Percentiles rank a stretch among this genome's conserved stretches.
Evolutionary conservation across 106 monocot genomes (phyloP).

Genomic region (Dioscorea dumetorum): DNA sequence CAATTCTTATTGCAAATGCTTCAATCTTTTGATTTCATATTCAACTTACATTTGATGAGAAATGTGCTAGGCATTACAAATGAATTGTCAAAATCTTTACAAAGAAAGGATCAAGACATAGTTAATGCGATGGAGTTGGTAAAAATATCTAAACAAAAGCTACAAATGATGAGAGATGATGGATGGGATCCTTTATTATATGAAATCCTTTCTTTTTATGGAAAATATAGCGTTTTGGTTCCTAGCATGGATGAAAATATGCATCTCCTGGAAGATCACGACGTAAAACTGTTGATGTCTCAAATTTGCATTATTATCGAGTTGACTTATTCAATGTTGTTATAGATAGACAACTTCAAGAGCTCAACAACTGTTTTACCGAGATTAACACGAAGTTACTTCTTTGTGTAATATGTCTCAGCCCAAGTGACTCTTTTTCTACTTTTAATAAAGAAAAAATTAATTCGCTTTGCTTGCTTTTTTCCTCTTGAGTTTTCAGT

Average conservation of each 20-base stretch:
- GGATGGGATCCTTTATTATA: neutral
- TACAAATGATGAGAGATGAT: slow-evolving; percentile 6
- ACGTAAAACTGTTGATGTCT: too few relatives aligned
- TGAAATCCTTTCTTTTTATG: neutral
- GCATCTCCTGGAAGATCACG: neutral
- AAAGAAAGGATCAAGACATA: slow-evolving; percentile 9
- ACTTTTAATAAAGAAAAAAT: slow-evolving; percentile 5
- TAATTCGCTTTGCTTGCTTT: slow-evolving; percentile 1
- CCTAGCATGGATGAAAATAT: neutral
- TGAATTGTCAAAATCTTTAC: slow-evolving; percentile 5
- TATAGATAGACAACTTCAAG: too few relatives aligned
- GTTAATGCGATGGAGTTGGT: neutral
- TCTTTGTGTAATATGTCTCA: slow-evolving; percentile 6
- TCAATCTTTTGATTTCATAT: neutral
- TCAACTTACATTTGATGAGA: slow-evolving; percentile 1
- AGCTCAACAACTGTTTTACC: neutral
- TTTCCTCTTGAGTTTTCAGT: slow-evolving; percentile 2
- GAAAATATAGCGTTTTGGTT: neutral
- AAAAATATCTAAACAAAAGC: neutral
- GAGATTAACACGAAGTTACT: neutral
- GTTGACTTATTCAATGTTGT: too few relatives aligned
- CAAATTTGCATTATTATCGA: too few relatives aligned
- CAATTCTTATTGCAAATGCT: neutral
- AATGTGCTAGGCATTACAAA: slow-evolving; percentile 1
- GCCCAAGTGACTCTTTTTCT: slow-evolving; percentile 1